Evolutionary conservation across 371 early-diverging fungal genomes (phyloP).

Genomic region (Mucor circinelloides): DNA sequence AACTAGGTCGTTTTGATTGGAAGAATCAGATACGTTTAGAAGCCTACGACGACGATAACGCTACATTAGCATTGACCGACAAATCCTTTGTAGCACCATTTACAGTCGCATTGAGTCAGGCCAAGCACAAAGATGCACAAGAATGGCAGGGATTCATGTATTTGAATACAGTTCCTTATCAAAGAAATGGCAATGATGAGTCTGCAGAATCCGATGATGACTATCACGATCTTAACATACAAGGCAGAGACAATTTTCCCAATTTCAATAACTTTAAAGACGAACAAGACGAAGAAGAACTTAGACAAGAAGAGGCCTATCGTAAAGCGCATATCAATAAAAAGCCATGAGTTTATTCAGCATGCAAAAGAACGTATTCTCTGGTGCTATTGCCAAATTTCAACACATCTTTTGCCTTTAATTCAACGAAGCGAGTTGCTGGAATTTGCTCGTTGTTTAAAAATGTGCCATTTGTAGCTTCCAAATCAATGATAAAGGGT

Average conservation of each 20-base stretch:
- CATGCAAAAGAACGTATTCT: constrained; percentile 89
- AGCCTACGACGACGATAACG: constrained; percentile 1
- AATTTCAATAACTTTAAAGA: constrained; percentile 1
- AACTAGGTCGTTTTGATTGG: constrained; percentile 3
- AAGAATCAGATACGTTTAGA: constrained; percentile 11
- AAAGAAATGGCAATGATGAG: neutral
- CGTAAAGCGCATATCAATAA: neutral
- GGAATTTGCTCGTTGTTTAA: constrained; percentile 82
- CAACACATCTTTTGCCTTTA: constrained; percentile 79
- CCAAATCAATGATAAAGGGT: constrained; percentile 94
- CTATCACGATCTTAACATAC: neutral
- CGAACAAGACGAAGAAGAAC: neutral
- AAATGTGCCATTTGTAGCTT: constrained; percentile 89
- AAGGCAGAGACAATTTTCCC: constrained; percentile 7
- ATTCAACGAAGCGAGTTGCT: constrained; percentile 79
- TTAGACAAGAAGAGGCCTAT: neutral
- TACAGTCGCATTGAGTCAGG: constrained; percentile 3
- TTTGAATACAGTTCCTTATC: neutral
- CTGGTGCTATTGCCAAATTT: constrained; percentile 89
- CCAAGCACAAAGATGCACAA: neutral
- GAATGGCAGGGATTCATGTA: constrained; percentile 9
- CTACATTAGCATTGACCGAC: constrained; percentile 3
- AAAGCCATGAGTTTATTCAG: constrained; percentile 42
- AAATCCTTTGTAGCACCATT: neutral
- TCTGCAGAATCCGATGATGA: neutral